phyloP scores from a whole-genome alignment of 768 basidiomycete genomes.

The Xerocomellus amylosporus region DNA sequence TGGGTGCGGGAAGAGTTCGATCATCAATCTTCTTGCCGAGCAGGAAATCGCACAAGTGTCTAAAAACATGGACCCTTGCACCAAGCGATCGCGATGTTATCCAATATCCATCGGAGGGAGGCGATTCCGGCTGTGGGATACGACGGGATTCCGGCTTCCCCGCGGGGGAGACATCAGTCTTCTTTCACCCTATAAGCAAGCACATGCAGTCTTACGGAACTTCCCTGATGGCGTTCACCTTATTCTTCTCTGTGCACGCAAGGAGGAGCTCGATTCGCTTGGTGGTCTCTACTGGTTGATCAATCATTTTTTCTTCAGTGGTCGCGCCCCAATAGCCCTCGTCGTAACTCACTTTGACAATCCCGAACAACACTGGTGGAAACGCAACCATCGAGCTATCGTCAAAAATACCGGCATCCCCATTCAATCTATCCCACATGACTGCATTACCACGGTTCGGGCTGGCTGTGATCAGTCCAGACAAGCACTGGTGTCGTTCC shows the following conservation, averaged over 20 bases:
- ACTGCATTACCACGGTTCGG: not conserved
- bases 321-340: slow-evolving; percentile 33
- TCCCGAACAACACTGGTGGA: slow-evolving; percentile 33
- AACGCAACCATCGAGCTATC: slow-evolving; percentile 19
- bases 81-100: slow-evolving; percentile 19
- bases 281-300: slow-evolving; percentile 34
- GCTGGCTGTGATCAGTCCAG: not conserved
- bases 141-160: slow-evolving; percentile 21
- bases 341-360: slow-evolving; percentile 34
- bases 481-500: not conserved
- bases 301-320: slow-evolving; percentile 32
- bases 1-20: slow-evolving; percentile 20
- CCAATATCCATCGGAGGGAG: not conserved
- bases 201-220: slow-evolving; percentile 26
- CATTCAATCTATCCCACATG: not conserved
- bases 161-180: not conserved
- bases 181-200: slow-evolving; percentile 14
- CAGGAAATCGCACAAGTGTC: slow-evolving; percentile 23
- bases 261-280: slow-evolving; percentile 27
- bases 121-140: slow-evolving; percentile 24
- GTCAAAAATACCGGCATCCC: not conserved
- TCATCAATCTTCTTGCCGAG: slow-evolving; percentile 21
- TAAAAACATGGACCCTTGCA: slow-evolving; percentile 27
- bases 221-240: slow-evolving; percentile 33
- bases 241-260: slow-evolving; percentile 35